These are phyloP conservation scores for Cryptosporidium xiaoi DNA, from an alignment of 169 alveolate genomes.

Conservation along the genomic window DNA sequence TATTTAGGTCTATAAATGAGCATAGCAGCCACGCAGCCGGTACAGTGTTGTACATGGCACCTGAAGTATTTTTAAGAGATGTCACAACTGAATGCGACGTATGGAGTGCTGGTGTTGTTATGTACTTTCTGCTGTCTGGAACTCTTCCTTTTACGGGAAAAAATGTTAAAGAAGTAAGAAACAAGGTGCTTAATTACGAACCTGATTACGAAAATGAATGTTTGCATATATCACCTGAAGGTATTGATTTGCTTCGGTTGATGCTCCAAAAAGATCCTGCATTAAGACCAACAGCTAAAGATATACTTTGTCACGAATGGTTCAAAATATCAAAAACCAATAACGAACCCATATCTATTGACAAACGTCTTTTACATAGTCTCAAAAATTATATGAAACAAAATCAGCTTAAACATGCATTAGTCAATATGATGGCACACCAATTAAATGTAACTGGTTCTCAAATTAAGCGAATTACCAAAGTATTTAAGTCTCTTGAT, in stretches of 20 bases:
- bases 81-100: slow-evolving; percentile 89
- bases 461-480: slow-evolving; percentile 78
- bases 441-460: slow-evolving; percentile 79
- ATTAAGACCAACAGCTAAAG: slow-evolving; percentile 82
- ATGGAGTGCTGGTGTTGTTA: slow-evolving; percentile 93
- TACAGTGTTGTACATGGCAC: slow-evolving; percentile 92
- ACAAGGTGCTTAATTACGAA: slow-evolving; percentile 70
- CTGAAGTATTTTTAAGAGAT: slow-evolving; percentile 85
- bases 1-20: slow-evolving; percentile 87
- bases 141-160: slow-evolving; percentile 89
- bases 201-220: slow-evolving; percentile 80
- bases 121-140: slow-evolving; percentile 89
- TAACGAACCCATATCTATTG: slow-evolving; percentile 42
- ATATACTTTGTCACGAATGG: slow-evolving; percentile 81
- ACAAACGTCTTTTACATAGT: slow-evolving; percentile 59
- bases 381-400: slow-evolving; percentile 79
- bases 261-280: slow-evolving; percentile 83
- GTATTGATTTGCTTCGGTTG: slow-evolving; percentile 77
- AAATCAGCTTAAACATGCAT: slow-evolving; percentile 78
- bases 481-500: slow-evolving; percentile 76
- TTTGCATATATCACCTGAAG: slow-evolving; percentile 83
- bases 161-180: slow-evolving; percentile 76
- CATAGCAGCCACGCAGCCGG: slow-evolving; percentile 90
- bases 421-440: slow-evolving; percentile 81
- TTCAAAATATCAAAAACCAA: slow-evolving; percentile 77